Conservation (phyloP, 805 yeast species). For the Candida endomychidarum region DNA sequence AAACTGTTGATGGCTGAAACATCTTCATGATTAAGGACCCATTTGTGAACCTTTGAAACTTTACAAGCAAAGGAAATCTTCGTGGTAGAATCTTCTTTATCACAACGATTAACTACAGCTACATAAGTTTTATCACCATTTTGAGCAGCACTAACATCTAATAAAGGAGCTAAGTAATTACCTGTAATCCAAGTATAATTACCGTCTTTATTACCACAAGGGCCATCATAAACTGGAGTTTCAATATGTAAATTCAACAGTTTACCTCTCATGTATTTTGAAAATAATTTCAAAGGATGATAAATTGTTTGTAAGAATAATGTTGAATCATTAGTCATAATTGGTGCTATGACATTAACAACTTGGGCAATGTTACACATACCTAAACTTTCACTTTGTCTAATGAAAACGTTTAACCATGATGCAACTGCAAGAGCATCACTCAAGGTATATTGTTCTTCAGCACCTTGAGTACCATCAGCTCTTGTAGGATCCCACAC, state of each 20-base stretch:
- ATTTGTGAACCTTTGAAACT: constrained; percentile 16
- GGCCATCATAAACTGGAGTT: constrained; percentile 25
- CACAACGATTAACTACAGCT: constrained; percentile 28
- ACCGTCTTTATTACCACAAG: constrained; percentile 21
- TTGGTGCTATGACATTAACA: constrained; percentile 37
- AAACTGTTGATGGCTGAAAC: constrained; percentile 26
- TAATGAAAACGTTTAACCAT: constrained; percentile 33
- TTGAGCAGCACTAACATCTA: constrained; percentile 25
- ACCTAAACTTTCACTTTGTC: constrained; percentile 28
- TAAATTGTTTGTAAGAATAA: constrained; percentile 30
- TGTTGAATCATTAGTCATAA: constrained; percentile 25
- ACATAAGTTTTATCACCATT: constrained; percentile 23
- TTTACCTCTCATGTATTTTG: constrained; percentile 31
- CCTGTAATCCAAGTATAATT: constrained; percentile 21
- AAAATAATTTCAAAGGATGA: constrained; percentile 25
- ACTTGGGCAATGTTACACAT: constrained; percentile 36
- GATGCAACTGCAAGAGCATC: constrained; percentile 35
- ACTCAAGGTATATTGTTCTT: constrained; percentile 27
- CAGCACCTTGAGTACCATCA: constrained; percentile 29
- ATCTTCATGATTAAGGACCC: constrained; percentile 28
- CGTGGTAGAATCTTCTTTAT: constrained; percentile 21
- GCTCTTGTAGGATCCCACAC: constrained; percentile 36
- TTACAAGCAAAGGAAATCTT: constrained; percentile 19
- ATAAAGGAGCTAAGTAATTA: constrained; percentile 20
- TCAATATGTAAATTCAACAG: constrained; percentile 28